Evolutionary conservation across 345 rosid genomes (phyloP).

Genomic region (Populus nigra): DNA sequence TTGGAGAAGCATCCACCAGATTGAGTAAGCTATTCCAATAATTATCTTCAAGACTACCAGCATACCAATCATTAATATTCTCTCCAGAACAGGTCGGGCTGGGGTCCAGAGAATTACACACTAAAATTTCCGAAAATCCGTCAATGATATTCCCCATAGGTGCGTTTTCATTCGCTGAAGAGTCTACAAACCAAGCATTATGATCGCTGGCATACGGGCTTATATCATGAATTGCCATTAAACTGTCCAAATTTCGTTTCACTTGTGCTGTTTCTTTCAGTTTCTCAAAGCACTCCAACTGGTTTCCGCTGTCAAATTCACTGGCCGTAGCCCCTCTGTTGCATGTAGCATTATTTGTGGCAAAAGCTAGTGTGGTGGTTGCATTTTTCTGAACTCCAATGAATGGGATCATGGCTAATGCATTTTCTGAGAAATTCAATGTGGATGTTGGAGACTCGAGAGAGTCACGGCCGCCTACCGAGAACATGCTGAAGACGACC

Average conservation of each 20-base stretch:
- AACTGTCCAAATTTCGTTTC: constrained; percentile 4
- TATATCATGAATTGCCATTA: constrained; percentile 18
- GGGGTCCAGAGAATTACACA: constrained; percentile 17
- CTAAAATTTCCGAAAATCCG: constrained; percentile 21
- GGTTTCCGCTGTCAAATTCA: constrained; percentile 1
- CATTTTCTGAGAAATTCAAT: constrained; percentile 21
- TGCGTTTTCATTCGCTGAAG: not conserved
- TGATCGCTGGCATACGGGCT: not conserved
- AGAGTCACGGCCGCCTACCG: not conserved
- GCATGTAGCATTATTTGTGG: not conserved
- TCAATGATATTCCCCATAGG: constrained; percentile 8
- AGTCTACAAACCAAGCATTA: not conserved
- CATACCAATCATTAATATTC: constrained; percentile 8
- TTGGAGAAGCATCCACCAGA: constrained; percentile 26
- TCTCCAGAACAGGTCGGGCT: constrained; percentile 4
- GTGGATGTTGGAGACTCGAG: constrained; percentile 42
- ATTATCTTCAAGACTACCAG: constrained; percentile 27
- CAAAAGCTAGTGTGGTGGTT: not conserved
- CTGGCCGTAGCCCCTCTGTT: not conserved
- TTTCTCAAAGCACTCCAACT: constrained; percentile 8
- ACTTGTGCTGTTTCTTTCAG: not conserved
- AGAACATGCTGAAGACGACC: constrained; percentile 31
- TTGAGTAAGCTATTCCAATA: constrained; percentile 40
- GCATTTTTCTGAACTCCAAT: not conserved
- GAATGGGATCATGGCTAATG: not conserved